phyloP scores from a whole-genome alignment of 2,329 filamentous ascomycete species.

The Ceratocystiopsis sp. region DNA sequence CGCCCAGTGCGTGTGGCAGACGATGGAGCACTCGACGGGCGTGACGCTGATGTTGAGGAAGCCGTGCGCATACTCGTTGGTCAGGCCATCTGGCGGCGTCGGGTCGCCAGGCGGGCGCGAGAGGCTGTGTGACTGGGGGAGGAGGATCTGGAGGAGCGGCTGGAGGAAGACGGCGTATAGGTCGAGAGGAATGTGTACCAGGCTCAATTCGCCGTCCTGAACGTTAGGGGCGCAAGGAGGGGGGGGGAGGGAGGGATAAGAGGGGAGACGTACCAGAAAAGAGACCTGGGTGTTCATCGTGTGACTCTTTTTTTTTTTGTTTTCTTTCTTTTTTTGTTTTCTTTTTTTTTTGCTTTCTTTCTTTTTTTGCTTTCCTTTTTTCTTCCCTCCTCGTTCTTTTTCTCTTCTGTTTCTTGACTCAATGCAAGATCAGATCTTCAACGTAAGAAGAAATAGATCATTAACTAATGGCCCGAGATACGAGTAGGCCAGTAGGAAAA shows the following conservation, averaged over 20 bases:
- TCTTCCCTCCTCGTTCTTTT: no score
- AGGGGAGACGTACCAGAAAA: conserved; percentile 30
- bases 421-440: no score
- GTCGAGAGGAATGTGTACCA: conserved; percentile 77
- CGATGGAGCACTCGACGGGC: conserved; percentile 79
- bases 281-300: conserved; percentile 41
- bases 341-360: no score
- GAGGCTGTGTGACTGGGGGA: conserved; percentile 40
- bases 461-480: no score
- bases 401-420: no score
- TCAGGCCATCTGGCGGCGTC: conserved; percentile 27
- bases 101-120: conserved; percentile 10
- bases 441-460: no score
- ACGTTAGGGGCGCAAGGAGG: not conserved
- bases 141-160: conserved; percentile 69
- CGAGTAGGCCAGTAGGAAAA: no score
- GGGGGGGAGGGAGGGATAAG: not conserved
- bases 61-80: conserved; percentile 42
- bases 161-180: conserved; percentile 67
- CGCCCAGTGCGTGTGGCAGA: conserved; percentile 65
- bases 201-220: conserved; percentile 62
- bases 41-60: conserved; percentile 93
- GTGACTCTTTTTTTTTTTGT: not conserved
- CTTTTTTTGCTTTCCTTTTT: no score
- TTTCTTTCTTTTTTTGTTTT: no score